Percentiles rank a stretch among this genome's conserved stretches.
phyloP scores from a whole-genome alignment of 2,329 filamentous ascomycete species.

The Fusarium duplospermum region DNA sequence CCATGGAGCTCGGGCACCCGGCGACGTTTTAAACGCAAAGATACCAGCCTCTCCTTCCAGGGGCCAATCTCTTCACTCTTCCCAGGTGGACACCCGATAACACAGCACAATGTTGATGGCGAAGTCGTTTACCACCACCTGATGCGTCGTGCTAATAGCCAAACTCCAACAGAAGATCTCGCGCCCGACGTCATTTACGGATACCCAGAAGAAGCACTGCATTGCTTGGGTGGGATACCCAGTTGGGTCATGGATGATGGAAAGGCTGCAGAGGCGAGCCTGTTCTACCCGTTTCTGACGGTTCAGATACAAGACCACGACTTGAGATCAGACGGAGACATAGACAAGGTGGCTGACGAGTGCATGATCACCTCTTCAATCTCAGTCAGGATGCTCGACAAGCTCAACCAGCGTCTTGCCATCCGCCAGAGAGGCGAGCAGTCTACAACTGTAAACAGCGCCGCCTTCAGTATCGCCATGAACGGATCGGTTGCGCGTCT shows the following conservation, averaged over 20 bases:
- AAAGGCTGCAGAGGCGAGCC: not conserved
- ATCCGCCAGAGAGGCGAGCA: not conserved
- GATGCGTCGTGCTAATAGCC: too few species aligned
- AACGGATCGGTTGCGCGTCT: not conserved
- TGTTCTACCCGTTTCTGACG: not conserved
- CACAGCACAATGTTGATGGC: fast-evolving
- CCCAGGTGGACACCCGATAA: too few species aligned
- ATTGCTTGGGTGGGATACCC: not conserved
- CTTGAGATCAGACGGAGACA: not conserved
- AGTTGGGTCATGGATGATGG: not conserved
- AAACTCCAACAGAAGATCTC: too few species aligned
- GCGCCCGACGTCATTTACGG: not conserved
- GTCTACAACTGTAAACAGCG: not conserved
- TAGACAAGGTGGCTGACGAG: not conserved
- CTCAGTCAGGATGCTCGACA: not conserved
- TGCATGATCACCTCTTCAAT: not conserved
- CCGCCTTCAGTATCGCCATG: not conserved
- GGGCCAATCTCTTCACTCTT: not conserved
- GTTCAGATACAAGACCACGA: not conserved
- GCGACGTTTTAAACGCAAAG: too few species aligned
- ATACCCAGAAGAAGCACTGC: not conserved
- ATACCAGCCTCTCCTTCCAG: not conserved
- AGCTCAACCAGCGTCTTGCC: not conserved
- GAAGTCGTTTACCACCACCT: not conserved
- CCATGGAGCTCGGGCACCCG: too few species aligned